These are phyloP conservation scores for Lentinula lateritia DNA, from an alignment of 768 basidiomycete genomes.

Conservation along the genomic window DNA sequence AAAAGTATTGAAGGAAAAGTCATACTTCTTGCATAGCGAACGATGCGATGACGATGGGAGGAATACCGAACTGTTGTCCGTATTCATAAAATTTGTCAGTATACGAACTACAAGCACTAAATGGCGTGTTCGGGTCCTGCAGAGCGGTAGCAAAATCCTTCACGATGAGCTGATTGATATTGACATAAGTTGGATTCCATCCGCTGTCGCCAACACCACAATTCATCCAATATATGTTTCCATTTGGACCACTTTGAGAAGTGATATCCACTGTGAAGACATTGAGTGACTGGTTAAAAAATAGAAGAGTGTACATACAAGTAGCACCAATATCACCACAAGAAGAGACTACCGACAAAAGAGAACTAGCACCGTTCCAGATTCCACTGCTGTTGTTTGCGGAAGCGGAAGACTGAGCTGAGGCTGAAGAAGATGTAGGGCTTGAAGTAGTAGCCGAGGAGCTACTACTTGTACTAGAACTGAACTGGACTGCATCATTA, in stretches of 20 bases:
- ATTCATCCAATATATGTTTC: constrained; percentile 70
- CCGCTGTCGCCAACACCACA: constrained; percentile 61
- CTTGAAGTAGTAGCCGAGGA: not conserved
- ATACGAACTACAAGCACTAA: constrained; percentile 50
- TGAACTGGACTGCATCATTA: not conserved
- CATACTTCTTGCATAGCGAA: constrained; percentile 83
- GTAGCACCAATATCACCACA: constrained; percentile 51
- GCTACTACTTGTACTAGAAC: not conserved
- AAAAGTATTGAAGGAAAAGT: constrained; percentile 5
- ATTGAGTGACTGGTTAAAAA: not conserved
- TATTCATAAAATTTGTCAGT: constrained; percentile 55
- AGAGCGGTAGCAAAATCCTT: constrained; percentile 43
- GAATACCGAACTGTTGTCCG: constrained; percentile 44
- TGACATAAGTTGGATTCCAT: constrained; percentile 69
- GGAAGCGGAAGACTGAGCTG: not conserved
- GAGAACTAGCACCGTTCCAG: not conserved
- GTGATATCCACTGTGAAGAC: constrained; percentile 39
- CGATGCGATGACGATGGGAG: constrained; percentile 74
- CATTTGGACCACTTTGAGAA: constrained; percentile 56
- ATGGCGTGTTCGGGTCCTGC: constrained; percentile 44
- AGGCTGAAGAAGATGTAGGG: not conserved
- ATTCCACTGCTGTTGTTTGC: not conserved
- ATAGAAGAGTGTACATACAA: constrained; percentile 23
- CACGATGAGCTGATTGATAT: constrained; percentile 43
- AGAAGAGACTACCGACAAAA: constrained; percentile 11